Percentiles rank a stretch among this genome's conserved stretches.
Evolutionary conservation across 345 rosid species (phyloP).

Genomic region (Pistacia vera): DNA sequence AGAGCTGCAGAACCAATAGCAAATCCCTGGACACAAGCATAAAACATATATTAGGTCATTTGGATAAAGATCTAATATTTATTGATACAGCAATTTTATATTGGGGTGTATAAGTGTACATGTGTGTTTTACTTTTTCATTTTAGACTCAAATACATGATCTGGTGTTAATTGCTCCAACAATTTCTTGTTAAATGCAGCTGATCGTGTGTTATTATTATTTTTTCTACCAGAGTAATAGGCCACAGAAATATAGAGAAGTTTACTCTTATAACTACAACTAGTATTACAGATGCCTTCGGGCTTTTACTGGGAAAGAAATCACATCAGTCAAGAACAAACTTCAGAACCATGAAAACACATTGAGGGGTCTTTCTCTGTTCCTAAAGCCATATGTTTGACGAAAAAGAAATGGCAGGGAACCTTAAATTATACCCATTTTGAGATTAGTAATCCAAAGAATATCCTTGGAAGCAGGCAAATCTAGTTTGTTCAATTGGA

Average conservation of each 20-base stretch:
- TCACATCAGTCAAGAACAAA: not conserved
- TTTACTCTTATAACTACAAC: not conserved
- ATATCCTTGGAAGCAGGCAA: too few relatives aligned
- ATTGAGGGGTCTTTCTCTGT: not conserved
- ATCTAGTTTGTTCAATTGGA: too few relatives aligned
- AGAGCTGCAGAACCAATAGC: slow-evolving; percentile 85
- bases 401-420: not conserved
- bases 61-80: not conserved
- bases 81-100: not conserved
- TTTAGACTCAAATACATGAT: not conserved
- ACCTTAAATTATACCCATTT: too few relatives aligned
- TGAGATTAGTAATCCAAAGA: too few relatives aligned
- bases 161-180: not conserved
- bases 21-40: slow-evolving; percentile 49
- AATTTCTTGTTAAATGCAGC: not conserved
- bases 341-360: not conserved
- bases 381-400: not conserved
- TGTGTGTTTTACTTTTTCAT: too few relatives aligned
- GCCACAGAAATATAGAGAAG: not conserved
- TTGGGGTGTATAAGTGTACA: too few relatives aligned
- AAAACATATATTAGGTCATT: slow-evolving; percentile 7
- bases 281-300: too few relatives aligned
- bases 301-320: not conserved
- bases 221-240: not conserved
- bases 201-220: too few relatives aligned